A percentile compares a stretch with the other conserved stretches of the same genome.
phyloP scores from a whole-genome alignment of 202 grass and related monocot species.

The Schoenoplectus triqueter region DNA sequence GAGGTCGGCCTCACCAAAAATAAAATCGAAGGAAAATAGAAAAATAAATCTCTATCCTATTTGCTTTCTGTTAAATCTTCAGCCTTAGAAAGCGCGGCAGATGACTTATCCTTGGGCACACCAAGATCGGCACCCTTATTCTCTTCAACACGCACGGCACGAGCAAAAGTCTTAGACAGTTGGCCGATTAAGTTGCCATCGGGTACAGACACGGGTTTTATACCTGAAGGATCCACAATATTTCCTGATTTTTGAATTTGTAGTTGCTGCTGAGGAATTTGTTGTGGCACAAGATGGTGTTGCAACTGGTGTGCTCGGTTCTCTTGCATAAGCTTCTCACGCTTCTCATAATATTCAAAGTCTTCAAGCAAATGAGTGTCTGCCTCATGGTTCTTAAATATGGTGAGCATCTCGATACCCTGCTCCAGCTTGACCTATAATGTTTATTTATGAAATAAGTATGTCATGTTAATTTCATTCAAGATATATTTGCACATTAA shows the following conservation, averaged over 20 bases:
- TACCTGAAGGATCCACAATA: constrained; percentile 33
- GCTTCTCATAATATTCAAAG: constrained; percentile 87
- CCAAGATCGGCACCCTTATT: constrained; percentile 46
- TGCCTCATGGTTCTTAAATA: constrained; percentile 79
- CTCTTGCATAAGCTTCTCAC: constrained; percentile 87
- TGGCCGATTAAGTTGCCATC: constrained; percentile 54
- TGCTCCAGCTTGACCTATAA: constrained; percentile 91
- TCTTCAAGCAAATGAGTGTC: constrained; percentile 80
- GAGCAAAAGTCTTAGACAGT: constrained; percentile 67
- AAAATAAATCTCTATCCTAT: constrained; percentile 38
- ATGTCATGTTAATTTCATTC: too few relatives aligned
- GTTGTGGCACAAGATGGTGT: constrained; percentile 46
- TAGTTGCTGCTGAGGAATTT: constrained; percentile 38
- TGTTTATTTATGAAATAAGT: not conserved
- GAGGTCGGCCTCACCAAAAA: constrained; percentile 36
- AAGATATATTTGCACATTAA: too few relatives aligned
- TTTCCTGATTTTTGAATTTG: constrained; percentile 34
- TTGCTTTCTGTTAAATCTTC: constrained; percentile 47
- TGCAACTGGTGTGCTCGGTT: constrained; percentile 67
- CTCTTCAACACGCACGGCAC: constrained; percentile 64
- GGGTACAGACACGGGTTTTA: constrained; percentile 47
- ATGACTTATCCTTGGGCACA: constrained; percentile 30
- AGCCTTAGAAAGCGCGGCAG: constrained; percentile 43
- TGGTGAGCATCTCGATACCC: constrained; percentile 82
- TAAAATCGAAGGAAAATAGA: constrained; percentile 50